Evolutionary conservation across 257 asterid species (phyloP).

Genomic region (Cynanchum wilfordii): DNA sequence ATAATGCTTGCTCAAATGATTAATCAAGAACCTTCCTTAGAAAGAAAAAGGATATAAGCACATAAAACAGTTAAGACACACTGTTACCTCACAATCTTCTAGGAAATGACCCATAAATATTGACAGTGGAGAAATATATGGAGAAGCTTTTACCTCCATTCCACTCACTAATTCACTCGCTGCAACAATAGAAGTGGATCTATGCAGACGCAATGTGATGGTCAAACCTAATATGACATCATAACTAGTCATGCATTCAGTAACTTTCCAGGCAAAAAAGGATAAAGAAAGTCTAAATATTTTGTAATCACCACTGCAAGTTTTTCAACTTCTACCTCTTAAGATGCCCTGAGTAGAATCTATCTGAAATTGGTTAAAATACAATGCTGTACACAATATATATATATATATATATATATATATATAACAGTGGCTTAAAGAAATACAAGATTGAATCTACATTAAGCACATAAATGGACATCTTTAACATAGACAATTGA

Average conservation of each 20-base stretch:
- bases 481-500: not conserved
- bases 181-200: no score
- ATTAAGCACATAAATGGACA: not conserved
- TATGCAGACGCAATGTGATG: not conserved
- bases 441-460: not conserved
- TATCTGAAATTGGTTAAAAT: no score
- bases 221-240: not conserved
- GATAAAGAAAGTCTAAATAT: not conserved
- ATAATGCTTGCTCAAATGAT: not conserved
- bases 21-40: not conserved
- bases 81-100: not conserved
- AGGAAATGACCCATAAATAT: not conserved
- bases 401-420: no score
- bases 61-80: not conserved
- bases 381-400: not conserved
- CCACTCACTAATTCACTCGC: not conserved
- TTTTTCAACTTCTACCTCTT: no score
- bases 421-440: not conserved
- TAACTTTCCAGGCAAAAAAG: not conserved
- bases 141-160: constrained; percentile 2
- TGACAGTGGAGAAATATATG: not conserved
- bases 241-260: not conserved
- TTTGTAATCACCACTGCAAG: not conserved
- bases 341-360: no score
- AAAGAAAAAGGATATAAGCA: not conserved